Conservation (phyloP, 2,329 filamentous ascomycete species). For the Ophiosphaerella herpotricha region DNA sequence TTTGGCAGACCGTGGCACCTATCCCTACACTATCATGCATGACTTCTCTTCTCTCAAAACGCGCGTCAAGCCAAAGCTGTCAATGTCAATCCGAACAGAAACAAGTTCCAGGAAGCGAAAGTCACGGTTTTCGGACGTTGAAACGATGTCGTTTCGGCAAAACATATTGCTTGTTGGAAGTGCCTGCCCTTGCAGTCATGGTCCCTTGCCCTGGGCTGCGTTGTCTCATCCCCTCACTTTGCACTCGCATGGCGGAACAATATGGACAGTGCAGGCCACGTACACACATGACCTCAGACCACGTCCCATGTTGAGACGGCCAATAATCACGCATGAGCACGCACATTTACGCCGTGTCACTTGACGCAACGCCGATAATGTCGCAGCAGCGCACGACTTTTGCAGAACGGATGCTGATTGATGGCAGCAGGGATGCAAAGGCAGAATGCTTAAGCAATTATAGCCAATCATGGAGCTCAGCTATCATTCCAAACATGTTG, state of each 20-base stretch:
- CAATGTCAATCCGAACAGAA: slow-evolving; percentile 1
- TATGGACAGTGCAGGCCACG: slow-evolving; percentile 10
- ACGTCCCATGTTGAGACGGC: not conserved
- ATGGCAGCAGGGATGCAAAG: slow-evolving; percentile 8
- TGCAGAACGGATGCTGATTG: slow-evolving; percentile 8
- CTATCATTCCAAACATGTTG: slow-evolving; percentile 7
- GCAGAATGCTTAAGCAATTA: slow-evolving; percentile 5
- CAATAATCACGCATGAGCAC: slow-evolving; percentile 2
- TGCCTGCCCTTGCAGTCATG: slow-evolving; percentile 10
- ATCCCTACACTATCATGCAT: not conserved
- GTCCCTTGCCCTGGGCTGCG: slow-evolving; percentile 1
- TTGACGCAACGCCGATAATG: not conserved
- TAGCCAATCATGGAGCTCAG: slow-evolving; percentile 9
- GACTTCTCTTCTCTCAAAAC: not conserved
- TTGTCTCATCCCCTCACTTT: slow-evolving; percentile 8
- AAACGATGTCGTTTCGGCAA: slow-evolving; percentile 4
- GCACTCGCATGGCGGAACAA: slow-evolving; percentile 13
- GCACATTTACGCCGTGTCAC: not conserved
- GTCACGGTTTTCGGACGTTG: not conserved
- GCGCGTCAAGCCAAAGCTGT: not conserved
- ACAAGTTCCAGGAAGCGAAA: not conserved
- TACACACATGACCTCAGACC: slow-evolving; percentile 5
- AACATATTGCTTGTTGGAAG: not conserved
- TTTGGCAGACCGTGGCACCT: not conserved
- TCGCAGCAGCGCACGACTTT: slow-evolving; percentile 8